Conservation (phyloP, 441 rosid genomes). For the Erodium texanum region DNA sequence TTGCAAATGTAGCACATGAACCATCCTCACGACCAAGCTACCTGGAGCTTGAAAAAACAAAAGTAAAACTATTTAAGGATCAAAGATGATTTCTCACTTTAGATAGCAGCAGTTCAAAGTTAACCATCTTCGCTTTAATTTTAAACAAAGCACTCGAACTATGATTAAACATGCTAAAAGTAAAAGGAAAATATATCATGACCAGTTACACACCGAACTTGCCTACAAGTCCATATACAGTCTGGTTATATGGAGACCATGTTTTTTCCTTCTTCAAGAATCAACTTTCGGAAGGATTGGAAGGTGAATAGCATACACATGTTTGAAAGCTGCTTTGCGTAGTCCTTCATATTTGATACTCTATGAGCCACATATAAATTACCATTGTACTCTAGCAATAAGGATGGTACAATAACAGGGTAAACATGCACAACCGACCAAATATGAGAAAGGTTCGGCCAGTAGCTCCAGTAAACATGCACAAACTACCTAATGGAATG, state of each 20-base stretch:
- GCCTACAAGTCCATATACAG: slow-evolving; percentile 88
- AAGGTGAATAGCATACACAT: slow-evolving; percentile 78
- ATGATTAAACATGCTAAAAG: background rate
- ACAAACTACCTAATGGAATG: slow-evolving; percentile 40
- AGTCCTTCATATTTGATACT: slow-evolving; percentile 35
- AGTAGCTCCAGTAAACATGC: slow-evolving; percentile 82
- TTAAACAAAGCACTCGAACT: slow-evolving; percentile 2
- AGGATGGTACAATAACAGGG: too few species aligned
- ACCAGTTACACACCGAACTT: slow-evolving; percentile 54
- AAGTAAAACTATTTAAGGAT: slow-evolving; percentile 1
- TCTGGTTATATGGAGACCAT: slow-evolving; percentile 90
- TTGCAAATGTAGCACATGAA: slow-evolving; percentile 88
- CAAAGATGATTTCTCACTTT: slow-evolving; percentile 7
- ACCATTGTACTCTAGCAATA: background rate
- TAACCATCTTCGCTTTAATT: slow-evolving; percentile 7
- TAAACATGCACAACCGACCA: too few species aligned
- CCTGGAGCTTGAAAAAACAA: slow-evolving; percentile 36
- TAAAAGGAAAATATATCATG: slow-evolving; percentile 7
- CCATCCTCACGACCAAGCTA: slow-evolving; percentile 87
- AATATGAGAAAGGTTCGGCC: slow-evolving; percentile 88
- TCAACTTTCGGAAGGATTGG: slow-evolving; percentile 75
- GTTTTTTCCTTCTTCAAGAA: slow-evolving; percentile 97
- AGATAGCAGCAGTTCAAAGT: slow-evolving; percentile 11
- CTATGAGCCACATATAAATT: slow-evolving; percentile 33
- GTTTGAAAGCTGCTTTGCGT: slow-evolving; percentile 63